Evolutionary conservation across 768 basidiomycete species (phyloP).

Genomic region (Tricholoma matsutake): DNA sequence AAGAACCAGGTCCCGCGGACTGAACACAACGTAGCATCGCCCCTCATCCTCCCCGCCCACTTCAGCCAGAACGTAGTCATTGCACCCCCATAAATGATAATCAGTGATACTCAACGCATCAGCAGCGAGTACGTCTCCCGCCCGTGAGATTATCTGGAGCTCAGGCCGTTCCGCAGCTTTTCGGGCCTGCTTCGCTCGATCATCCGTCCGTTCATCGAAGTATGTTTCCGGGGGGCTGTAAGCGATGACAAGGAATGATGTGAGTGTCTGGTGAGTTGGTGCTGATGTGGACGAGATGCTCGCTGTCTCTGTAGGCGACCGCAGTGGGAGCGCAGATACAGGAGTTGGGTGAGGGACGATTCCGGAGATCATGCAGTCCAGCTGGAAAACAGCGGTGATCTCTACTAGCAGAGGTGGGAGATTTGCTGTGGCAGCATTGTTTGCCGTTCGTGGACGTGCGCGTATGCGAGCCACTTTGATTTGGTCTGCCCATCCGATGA

Average conservation of each 20-base stretch:
- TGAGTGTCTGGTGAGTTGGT: constrained; percentile 35
- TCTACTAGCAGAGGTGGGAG: constrained; percentile 71
- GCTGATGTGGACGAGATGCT: constrained; percentile 9
- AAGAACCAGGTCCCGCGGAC: constrained; percentile 82
- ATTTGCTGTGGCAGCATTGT: constrained; percentile 41
- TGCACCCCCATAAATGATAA: constrained; percentile 85
- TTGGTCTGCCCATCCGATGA: constrained; percentile 92
- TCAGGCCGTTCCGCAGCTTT: constrained; percentile 92
- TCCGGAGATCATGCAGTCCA: constrained; percentile 95
- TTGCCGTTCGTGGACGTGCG: constrained; percentile 47
- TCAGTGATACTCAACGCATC: constrained; percentile 80
- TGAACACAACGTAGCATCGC: constrained; percentile 77
- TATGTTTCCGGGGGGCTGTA: constrained; percentile 80
- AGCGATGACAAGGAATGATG: constrained; percentile 83
- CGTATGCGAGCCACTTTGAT: constrained; percentile 88
- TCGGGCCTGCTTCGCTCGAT: constrained; percentile 71
- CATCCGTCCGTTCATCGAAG: constrained; percentile 67
- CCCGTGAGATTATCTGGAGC: constrained; percentile 83
- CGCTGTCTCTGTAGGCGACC: constrained; percentile 12
- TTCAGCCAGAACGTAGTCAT: constrained; percentile 80
- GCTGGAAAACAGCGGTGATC: constrained; percentile 86
- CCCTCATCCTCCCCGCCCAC: constrained; percentile 33
- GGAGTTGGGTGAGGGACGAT: constrained; percentile 66
- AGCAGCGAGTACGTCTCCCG: constrained; percentile 82
- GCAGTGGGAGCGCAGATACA: constrained; percentile 9